phyloP scores from a whole-genome alignment of 2,329 filamentous ascomycete genomes.

The Colletotrichum destructivum region DNA sequence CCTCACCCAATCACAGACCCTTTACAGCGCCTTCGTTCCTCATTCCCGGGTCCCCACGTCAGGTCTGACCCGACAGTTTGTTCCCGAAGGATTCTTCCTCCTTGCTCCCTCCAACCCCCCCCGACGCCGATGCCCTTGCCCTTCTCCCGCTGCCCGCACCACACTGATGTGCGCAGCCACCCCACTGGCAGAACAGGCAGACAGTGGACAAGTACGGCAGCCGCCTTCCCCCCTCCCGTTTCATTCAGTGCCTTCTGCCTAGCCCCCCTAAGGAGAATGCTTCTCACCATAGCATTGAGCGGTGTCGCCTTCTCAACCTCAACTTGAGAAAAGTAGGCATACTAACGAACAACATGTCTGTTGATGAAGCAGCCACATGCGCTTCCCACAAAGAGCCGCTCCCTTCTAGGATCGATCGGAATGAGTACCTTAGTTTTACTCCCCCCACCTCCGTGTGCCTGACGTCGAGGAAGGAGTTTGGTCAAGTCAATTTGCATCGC shows the following conservation, averaged over 20 bases:
- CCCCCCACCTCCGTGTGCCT: no score
- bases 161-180: conserved; percentile 36
- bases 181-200: conserved; percentile 17
- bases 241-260: not conserved
- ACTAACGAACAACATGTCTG: no score
- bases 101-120: not conserved
- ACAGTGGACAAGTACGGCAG: conserved; percentile 8
- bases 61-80: conserved; percentile 43
- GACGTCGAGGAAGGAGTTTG: no score
- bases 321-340: no score
- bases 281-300: no score
- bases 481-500: no score
- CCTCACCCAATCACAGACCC: conserved; percentile 23
- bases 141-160: conserved; percentile 24
- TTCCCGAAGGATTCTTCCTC: conserved; percentile 39
- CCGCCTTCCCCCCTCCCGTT: conserved; percentile 1
- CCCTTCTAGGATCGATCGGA: no score
- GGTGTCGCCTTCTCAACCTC: no score
- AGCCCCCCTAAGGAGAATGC: not conserved
- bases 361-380: no score
- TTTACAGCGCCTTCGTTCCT: conserved; percentile 39
- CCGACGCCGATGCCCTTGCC: conserved; percentile 23
- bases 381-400: no score
- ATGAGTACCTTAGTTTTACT: no score
- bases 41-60: conserved; percentile 41